phyloP scores from a whole-genome alignment of 805 yeast genomes.

The Pichia exigua region DNA sequence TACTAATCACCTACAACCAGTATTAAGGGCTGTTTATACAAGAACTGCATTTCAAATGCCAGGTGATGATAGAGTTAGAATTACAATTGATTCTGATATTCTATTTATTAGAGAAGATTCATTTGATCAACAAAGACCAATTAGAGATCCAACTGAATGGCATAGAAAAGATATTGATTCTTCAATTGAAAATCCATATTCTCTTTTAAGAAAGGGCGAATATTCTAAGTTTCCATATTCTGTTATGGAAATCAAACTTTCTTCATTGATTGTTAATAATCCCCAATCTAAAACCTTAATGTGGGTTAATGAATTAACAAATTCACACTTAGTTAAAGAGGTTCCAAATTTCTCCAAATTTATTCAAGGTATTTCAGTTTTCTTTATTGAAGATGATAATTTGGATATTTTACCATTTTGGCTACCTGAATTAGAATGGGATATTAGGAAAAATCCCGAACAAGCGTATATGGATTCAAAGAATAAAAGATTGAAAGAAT shows the following conservation, averaged over 20 bases:
- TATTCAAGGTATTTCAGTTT: conserved; percentile 84
- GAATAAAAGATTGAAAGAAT: conserved; percentile 42
- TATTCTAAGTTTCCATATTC: conserved; percentile 74
- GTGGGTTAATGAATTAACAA: conserved; percentile 85
- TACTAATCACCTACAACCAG: conserved; percentile 69
- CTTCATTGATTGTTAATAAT: conserved; percentile 40
- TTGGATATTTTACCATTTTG: conserved; percentile 89
- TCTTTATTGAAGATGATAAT: conserved; percentile 84
- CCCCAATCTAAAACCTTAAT: conserved; percentile 37
- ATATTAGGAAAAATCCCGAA: conserved; percentile 69
- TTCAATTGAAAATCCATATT: conserved; percentile 57
- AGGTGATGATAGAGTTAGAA: conserved; percentile 88
- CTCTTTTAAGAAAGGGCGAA: conserved; percentile 79
- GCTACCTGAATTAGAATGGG: conserved; percentile 83
- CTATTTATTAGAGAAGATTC: conserved; percentile 85
- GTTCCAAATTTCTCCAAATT: conserved; percentile 91
- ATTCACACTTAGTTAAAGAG: conserved; percentile 80
- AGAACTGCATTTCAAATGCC: conserved; percentile 98
- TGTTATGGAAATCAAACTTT: conserved; percentile 73
- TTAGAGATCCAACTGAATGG: conserved; percentile 85
- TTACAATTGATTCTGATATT: conserved; percentile 84
- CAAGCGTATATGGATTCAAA: conserved; percentile 66
- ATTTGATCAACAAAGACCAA: conserved; percentile 76
- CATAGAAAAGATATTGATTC: conserved; percentile 89
- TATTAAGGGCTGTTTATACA: conserved; percentile 76